Conservation (phyloP, 352 stramenopile genomes). For the Phytophthora palmivora region DNA sequence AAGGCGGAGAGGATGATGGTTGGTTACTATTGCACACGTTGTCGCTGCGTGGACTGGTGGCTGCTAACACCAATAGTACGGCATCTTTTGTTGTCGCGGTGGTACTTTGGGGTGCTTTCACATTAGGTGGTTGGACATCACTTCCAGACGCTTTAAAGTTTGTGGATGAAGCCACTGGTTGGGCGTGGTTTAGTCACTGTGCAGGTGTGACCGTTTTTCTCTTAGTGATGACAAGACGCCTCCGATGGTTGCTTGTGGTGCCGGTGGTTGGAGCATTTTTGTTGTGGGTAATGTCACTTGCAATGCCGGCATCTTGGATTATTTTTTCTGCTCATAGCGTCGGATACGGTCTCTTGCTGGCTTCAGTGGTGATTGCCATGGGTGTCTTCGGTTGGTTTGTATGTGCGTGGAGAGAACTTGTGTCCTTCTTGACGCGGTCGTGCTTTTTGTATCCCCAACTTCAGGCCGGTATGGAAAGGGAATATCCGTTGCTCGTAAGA, state of each 20-base stretch:
- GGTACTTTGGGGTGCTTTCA: conserved; percentile 80
- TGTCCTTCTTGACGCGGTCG: conserved; percentile 81
- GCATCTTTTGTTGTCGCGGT: conserved; percentile 71
- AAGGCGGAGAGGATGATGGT: conserved; percentile 36
- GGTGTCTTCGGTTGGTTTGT: conserved; percentile 86
- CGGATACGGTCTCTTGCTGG: conserved; percentile 74
- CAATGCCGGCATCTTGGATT: conserved; percentile 82
- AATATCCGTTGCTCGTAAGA: conserved; percentile 81
- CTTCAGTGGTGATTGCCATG: conserved; percentile 79
- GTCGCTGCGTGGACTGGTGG: conserved; percentile 37
- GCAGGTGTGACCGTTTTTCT: conserved; percentile 79
- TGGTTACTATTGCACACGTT: conserved; percentile 41
- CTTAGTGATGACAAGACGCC: conserved; percentile 72
- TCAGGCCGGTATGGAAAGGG: conserved; percentile 70
- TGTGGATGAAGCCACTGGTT: conserved; percentile 84
- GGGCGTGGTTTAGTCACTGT: conserved; percentile 88
- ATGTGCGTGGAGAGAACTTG: conserved; percentile 77
- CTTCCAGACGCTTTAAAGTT: conserved; percentile 84
- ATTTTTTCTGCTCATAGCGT: conserved; percentile 85
- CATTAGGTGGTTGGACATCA: conserved; percentile 77
- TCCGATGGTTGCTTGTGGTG: conserved; percentile 81
- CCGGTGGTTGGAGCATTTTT: conserved; percentile 69
- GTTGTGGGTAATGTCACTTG: conserved; percentile 79
- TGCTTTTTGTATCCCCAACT: conserved; percentile 87
- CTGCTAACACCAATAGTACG: conserved; percentile 49